phyloP scores from a whole-genome alignment of 176 grass and related monocot species.

The Ensete ventricosum region DNA sequence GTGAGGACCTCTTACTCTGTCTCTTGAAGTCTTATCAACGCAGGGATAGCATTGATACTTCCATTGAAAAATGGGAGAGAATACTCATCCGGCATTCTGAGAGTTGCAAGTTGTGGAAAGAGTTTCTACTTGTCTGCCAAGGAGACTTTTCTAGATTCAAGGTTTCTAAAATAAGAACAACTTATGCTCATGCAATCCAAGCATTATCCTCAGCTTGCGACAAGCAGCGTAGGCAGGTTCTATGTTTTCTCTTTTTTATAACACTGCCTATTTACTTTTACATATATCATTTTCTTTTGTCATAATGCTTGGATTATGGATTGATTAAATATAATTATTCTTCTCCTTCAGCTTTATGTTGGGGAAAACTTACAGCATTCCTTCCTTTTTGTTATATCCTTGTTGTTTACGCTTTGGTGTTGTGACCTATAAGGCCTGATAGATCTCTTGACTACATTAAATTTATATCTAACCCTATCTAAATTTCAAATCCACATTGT shows the following conservation, averaged over 20 bases:
- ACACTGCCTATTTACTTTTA: background rate
- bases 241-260: slow-evolving; percentile 20
- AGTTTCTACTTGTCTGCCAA: slow-evolving; percentile 80
- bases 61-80: slow-evolving; percentile 71
- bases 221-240: slow-evolving; percentile 95
- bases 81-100: slow-evolving; percentile 59
- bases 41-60: slow-evolving; percentile 52
- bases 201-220: slow-evolving; percentile 62
- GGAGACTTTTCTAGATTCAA: slow-evolving; percentile 90
- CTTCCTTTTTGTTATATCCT: background rate
- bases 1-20: slow-evolving; percentile 62
- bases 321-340: background rate
- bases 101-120: slow-evolving; percentile 88
- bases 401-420: background rate
- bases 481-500: background rate
- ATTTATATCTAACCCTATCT: background rate
- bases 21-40: slow-evolving; percentile 76
- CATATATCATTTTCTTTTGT: background rate
- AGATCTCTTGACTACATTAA: background rate
- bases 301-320: background rate
- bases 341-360: background rate
- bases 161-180: slow-evolving; percentile 67
- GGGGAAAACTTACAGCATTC: background rate
- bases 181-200: slow-evolving; percentile 67
- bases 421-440: background rate